Evolutionary conservation across 2,329 filamentous ascomycete species (phyloP).

Genomic region (Ilyonectria sp.): DNA sequence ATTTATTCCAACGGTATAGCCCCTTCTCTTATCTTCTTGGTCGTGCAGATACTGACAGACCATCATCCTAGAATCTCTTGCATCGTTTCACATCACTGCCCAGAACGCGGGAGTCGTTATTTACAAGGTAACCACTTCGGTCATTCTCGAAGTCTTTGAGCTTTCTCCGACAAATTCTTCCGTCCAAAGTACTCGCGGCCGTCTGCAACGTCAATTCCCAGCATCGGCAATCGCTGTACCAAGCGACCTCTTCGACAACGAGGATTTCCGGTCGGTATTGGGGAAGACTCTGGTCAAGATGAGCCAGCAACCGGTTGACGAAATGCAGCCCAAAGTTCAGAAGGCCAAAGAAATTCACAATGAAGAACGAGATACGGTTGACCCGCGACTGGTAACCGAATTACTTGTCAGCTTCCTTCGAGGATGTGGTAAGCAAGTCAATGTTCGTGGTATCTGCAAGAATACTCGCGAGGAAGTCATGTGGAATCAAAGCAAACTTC

Average conservation of each 20-base stretch:
- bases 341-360: conserved; percentile 56
- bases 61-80: neutral
- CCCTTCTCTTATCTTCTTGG: neutral
- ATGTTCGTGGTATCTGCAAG: conserved; percentile 58
- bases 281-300: conserved; percentile 48
- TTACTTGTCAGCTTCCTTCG: conserved; percentile 58
- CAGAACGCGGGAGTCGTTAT: conserved; percentile 37
- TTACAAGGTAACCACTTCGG: neutral
- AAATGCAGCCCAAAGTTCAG: conserved; percentile 35
- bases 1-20: conserved; percentile 15
- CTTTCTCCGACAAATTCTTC: conserved; percentile 30
- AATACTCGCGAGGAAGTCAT: conserved; percentile 69
- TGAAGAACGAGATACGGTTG: conserved; percentile 63
- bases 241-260: conserved; percentile 7
- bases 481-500: conserved; percentile 49
- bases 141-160: conserved; percentile 33
- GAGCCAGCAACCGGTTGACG: conserved; percentile 45
- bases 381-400: conserved; percentile 68
- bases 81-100: conserved; percentile 22
- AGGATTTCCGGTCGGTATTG: conserved; percentile 40
- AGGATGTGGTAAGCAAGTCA: conserved; percentile 50
- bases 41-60: neutral
- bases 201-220: conserved; percentile 31
- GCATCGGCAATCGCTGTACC: conserved; percentile 20
- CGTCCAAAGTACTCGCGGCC: conserved; percentile 22